Percentiles rank a stretch among this genome's conserved stretches.
phyloP scores from a whole-genome alignment of 2,329 filamentous ascomycete genomes.

The Penicillium vulpinum region DNA sequence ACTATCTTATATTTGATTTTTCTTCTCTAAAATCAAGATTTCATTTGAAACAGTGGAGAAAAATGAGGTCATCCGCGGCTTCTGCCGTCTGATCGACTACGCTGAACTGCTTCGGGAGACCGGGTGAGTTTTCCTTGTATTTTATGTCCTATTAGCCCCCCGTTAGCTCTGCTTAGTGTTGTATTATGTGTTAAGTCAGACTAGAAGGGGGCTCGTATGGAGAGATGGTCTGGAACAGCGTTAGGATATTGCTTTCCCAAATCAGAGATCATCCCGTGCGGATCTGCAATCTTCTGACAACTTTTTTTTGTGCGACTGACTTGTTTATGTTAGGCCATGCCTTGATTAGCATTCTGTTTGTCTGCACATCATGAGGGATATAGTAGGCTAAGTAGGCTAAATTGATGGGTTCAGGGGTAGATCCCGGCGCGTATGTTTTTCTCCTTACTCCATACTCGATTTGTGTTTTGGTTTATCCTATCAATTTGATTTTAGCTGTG shows the following conservation, averaged over 20 bases:
- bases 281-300: background rate
- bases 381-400: background rate
- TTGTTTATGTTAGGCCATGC: background rate
- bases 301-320: background rate
- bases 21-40: constrained; percentile 22
- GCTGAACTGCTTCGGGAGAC: background rate
- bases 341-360: background rate
- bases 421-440: background rate
- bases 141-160: background rate
- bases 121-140: background rate
- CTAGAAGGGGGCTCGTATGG: background rate
- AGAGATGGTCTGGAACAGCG: background rate
- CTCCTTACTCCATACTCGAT: background rate
- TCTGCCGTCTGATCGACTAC: constrained; percentile 18
- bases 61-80: constrained; percentile 25
- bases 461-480: background rate
- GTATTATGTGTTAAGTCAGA: background rate
- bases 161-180: background rate
- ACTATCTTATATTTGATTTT: background rate
- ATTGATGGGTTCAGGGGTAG: constrained; percentile 1
- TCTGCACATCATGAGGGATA: background rate
- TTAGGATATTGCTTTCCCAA: background rate
- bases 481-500: background rate
- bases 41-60: constrained; percentile 9
- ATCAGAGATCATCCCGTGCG: constrained; percentile 1